phyloP scores from a whole-genome alignment of 768 basidiomycete genomes.

The Goffeauzyma gilvescens region DNA sequence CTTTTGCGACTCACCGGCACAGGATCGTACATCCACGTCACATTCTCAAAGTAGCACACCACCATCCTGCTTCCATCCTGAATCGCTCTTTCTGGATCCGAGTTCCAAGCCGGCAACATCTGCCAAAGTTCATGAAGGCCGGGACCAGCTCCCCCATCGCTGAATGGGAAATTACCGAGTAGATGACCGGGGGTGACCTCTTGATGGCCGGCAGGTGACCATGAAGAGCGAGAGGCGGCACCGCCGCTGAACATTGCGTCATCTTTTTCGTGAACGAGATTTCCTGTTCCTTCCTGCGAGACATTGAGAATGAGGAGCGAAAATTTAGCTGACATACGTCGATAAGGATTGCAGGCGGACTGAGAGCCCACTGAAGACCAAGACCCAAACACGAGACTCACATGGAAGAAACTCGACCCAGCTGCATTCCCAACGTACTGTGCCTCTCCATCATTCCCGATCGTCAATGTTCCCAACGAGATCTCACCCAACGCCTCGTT shows the following conservation, averaged over 20 bases:
- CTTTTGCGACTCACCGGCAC: slow-evolving; percentile 14
- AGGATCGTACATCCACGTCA: slow-evolving; percentile 23
- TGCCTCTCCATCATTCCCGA: slow-evolving; percentile 22
- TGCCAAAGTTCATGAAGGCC: slow-evolving; percentile 16
- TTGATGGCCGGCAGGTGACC: too few relatives aligned
- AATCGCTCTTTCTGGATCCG: neutral
- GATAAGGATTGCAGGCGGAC: too few relatives aligned
- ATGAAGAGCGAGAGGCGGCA: too few relatives aligned
- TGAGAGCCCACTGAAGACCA: too few relatives aligned
- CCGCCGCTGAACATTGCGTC: too few relatives aligned
- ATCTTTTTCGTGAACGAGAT: neutral
- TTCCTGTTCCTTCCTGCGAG: neutral
- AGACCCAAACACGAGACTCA: too few relatives aligned
- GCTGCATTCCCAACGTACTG: slow-evolving; percentile 26
- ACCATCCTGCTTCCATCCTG: slow-evolving; percentile 7
- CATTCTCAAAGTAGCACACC: slow-evolving; percentile 29
- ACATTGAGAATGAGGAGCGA: neutral
- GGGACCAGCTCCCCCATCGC: neutral
- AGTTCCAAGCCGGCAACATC: slow-evolving; percentile 24
- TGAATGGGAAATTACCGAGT: slow-evolving; percentile 11
- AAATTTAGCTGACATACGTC: too few relatives aligned
- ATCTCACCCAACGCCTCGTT: slow-evolving; percentile 22
- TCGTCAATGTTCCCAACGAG: slow-evolving; percentile 26
- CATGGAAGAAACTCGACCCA: slow-evolving; percentile 23
- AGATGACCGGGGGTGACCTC: slow-evolving; percentile 2